Conservation (phyloP, 2,329 filamentous ascomycete genomes). For the Colletotrichum tanaceti region DNA sequence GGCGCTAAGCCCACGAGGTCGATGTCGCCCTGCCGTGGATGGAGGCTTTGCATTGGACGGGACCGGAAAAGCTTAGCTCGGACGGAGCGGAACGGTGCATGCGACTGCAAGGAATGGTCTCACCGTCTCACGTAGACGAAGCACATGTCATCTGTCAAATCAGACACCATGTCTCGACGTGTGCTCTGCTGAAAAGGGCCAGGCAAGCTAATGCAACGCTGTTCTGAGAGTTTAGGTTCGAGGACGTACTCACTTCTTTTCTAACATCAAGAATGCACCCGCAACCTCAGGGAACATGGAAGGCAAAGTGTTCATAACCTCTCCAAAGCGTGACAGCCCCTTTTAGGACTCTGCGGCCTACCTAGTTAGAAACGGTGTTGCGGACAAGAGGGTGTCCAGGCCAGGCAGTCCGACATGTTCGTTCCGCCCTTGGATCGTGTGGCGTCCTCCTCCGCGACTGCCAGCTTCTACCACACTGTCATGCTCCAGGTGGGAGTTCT, state of each 20-base stretch:
- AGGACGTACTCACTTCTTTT: not conserved
- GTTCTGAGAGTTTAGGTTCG: too few relatives aligned
- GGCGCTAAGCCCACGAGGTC: slow-evolving; percentile 8
- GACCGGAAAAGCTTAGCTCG: not conserved
- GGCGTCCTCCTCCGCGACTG: slow-evolving; percentile 6
- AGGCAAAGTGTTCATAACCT: not conserved
- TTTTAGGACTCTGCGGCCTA: too few relatives aligned
- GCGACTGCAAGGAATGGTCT: not conserved
- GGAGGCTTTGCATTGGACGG: not conserved
- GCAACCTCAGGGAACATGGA: not conserved
- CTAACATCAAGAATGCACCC: not conserved
- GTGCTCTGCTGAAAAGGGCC: not conserved
- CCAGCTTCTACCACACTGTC: not conserved
- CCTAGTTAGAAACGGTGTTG: not conserved
- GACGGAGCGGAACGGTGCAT: not conserved
- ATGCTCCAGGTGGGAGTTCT: slow-evolving; percentile 10
- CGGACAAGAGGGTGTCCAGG: not conserved
- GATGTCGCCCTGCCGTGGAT: not conserved
- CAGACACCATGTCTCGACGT: slow-evolving; percentile 1
- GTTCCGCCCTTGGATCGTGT: slow-evolving; percentile 2
- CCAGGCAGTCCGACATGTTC: not conserved
- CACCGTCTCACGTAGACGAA: slow-evolving; percentile 8
- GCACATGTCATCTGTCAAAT: slow-evolving; percentile 2
- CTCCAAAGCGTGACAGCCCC: too few relatives aligned
- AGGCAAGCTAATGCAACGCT: not conserved